phyloP scores from a whole-genome alignment of 1,284 basidiomycete genomes.

The Leucoagaricus sp. region DNA sequence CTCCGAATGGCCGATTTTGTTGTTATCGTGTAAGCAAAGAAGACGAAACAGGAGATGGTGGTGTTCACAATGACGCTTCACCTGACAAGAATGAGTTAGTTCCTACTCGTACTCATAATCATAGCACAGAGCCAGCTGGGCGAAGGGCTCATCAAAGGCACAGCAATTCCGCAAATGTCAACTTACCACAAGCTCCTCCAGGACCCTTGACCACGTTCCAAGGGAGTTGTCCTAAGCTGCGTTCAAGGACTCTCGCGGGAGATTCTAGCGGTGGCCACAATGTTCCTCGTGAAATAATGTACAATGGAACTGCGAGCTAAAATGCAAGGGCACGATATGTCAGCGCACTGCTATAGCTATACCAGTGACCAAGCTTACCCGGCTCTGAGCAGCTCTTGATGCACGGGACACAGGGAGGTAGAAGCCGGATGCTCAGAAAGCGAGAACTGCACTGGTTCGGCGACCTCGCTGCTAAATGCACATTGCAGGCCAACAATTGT shows the following conservation, averaged over 20 bases:
- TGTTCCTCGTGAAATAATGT: no score
- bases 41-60: not conserved
- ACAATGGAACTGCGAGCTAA: no score
- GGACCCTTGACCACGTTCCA: not conserved
- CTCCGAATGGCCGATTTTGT: not conserved
- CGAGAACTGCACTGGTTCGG: not conserved
- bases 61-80: not conserved
- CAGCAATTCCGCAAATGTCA: not conserved
- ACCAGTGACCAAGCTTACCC: no score
- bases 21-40: not conserved
- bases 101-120: not conserved
- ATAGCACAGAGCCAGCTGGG: not conserved
- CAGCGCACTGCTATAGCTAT: no score
- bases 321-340: no score
- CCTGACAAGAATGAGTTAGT: not conserved
- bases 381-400: no score
- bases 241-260: no score
- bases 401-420: no score
- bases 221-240: not conserved
- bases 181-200: not conserved
- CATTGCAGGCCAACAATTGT: no score
- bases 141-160: not conserved
- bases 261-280: no score
- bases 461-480: not conserved
- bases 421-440: no score